Conservation (phyloP, 768 basidiomycete genomes). For the Botryobasidium botryosum region DNA sequence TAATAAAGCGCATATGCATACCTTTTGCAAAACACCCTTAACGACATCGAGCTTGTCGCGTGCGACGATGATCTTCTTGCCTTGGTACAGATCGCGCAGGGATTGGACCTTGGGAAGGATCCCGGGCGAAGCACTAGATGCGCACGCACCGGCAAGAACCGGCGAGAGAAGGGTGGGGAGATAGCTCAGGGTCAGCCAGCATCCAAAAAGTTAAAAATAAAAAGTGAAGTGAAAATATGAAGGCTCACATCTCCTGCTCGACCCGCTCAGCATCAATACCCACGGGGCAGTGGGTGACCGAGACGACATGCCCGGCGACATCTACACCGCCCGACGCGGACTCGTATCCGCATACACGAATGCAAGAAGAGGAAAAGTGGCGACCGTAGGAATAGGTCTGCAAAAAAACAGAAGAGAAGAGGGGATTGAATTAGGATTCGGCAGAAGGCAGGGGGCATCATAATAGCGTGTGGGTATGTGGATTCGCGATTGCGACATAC, state of each 20-base stretch:
- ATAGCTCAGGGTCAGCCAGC: not conserved
- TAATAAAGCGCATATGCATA: conserved; percentile 24
- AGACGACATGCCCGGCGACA: conserved; percentile 66
- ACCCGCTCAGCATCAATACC: conserved; percentile 90
- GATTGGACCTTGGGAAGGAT: conserved; percentile 83
- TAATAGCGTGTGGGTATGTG: not conserved
- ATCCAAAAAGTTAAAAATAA: not conserved
- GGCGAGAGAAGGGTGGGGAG: conserved; percentile 1
- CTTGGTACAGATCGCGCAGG: conserved; percentile 68
- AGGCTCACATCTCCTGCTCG: conserved; percentile 51
- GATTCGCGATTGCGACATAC: conserved; percentile 17
- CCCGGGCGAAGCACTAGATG: conserved; percentile 56
- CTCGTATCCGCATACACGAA: conserved; percentile 93
- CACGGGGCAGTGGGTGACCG: conserved; percentile 82
- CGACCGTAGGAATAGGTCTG: conserved; percentile 87
- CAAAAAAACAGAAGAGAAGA: not conserved
- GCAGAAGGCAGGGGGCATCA: not conserved
- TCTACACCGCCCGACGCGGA: conserved; percentile 52
- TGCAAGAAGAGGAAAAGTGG: conserved; percentile 87
- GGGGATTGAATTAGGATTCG: not conserved
- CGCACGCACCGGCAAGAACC: conserved; percentile 2
- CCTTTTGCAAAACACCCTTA: conserved; percentile 95
- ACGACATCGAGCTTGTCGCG: conserved; percentile 97
- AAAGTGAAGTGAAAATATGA: no score
- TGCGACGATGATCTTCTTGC: conserved; percentile 97